Evolutionary conservation across 2,329 filamentous ascomycete species (phyloP).

Genomic region (Decorospora gaudefroyi): DNA sequence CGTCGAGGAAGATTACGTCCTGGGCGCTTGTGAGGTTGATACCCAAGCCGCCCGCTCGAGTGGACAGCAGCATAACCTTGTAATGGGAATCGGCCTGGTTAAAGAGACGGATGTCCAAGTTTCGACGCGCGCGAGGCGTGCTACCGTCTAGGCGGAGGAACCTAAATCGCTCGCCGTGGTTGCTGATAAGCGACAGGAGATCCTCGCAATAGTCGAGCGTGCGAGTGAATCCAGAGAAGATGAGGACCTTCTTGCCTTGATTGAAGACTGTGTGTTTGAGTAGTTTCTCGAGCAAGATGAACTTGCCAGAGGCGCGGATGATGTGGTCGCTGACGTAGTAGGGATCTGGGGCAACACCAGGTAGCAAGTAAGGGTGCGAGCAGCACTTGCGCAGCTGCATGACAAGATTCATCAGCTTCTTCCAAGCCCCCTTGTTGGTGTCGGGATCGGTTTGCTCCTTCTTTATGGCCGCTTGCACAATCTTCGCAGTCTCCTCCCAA

Average conservation of each 20-base stretch:
- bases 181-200: slow-evolving; percentile 53
- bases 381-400: slow-evolving; percentile 63
- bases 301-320: slow-evolving; percentile 59
- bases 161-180: slow-evolving; percentile 49
- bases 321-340: slow-evolving; percentile 55
- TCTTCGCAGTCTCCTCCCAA: slow-evolving; percentile 78
- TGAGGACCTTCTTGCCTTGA: slow-evolving; percentile 59
- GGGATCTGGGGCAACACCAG: slow-evolving; percentile 52
- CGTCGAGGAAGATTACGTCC: slow-evolving; percentile 62
- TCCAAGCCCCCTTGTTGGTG: slow-evolving; percentile 51
- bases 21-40: slow-evolving; percentile 60
- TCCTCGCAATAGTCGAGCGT: slow-evolving; percentile 60
- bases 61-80: slow-evolving; percentile 61
- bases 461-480: slow-evolving; percentile 86
- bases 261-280: slow-evolving; percentile 56
- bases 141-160: slow-evolving; percentile 58
- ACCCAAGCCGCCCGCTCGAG: slow-evolving; percentile 60
- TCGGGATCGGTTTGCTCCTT: slow-evolving; percentile 42
- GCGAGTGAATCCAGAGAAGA: slow-evolving; percentile 61
- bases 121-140: slow-evolving; percentile 56
- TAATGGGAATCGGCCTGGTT: slow-evolving; percentile 53
- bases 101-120: slow-evolving; percentile 59
- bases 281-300: slow-evolving; percentile 59
- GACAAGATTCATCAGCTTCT: slow-evolving; percentile 59
- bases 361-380: slow-evolving; percentile 59